Base-by-base conservation (phyloP, 176 grass and related monocot genomes). In the Eremochloa ophiuroides region DNA sequence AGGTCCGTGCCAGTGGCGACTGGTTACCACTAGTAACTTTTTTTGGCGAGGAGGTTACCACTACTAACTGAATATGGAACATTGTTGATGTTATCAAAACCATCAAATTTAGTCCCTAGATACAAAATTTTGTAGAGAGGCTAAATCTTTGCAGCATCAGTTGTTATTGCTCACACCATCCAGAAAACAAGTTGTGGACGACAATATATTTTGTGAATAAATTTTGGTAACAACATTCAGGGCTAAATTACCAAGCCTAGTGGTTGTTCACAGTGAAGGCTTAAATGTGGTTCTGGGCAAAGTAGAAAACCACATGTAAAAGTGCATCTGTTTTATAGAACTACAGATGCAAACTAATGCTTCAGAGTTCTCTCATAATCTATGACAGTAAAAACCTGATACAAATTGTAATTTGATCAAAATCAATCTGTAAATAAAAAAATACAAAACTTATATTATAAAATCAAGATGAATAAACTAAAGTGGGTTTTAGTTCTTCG, bases 391-490 rank as follows among this genome's bases (percentile, higher is more conserved):
- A 42, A 61, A 28, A 4, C 35, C 14, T 8, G 5, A 15, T 15
- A 30, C 26, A 31, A 65, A 75, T 3, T 0, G 8, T 30, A 76
- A 82, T 4, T 8, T 50, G n/a, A 48, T 75, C 27, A 60, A 50
- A 78, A 77, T 10, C 20, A 61, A 74, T 75, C 0, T 68, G 55
- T 81, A 39, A 14, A 86, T 22, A 31, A 68, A 35, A 68, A 70
- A 69, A 72, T 26, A 23, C 23, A 15, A 20, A 35, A 25, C 17
- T 9, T 55, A 63, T 10, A 55, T 10, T 15, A 16, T 47, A 76
- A 86, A 61, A 68, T 42, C 13, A 40, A 27, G 46, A 82, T 78
- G 53, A 41, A 34, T 18, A 75, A 47, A 29, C 77, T 0, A 76
- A 75, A 47, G 4, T 12, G 0, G 0, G 34, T 9, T 34, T 2